Base-by-base conservation (phyloP, 331 rosid species). In the Ulmus americana region DNA sequence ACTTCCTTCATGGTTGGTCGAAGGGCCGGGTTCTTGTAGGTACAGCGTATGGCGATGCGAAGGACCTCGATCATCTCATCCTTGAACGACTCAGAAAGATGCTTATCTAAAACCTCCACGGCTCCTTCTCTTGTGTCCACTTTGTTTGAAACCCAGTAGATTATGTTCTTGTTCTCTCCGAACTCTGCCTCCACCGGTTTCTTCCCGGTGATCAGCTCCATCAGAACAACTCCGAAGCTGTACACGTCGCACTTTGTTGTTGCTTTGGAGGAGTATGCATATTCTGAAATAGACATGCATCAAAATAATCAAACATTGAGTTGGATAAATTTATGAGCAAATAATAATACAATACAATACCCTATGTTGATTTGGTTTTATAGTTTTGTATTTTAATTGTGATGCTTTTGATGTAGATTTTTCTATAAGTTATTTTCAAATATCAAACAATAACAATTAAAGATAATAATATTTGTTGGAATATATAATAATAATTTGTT, bases 1-100 rank as follows among this genome's bases (percentile, higher is more conserved):
- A 86, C 96, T 70, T 94, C 96, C 66, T 87, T 94, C 97, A 94
- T 94, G 77, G 91, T 84, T 48, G 99, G 99, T 35, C 99, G 79
- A 65, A 71, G 84, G 35, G 91, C 64, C 45, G 97, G 96, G 61
- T 81, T 73, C 79, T 94, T 90, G 79, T 81, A 90, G 62, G 97
- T 90, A 69, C 97, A 90, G 0, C 95, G 81, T 42, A 94, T 83
- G 6, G 99, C 99, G 49, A 94, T 73, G 15, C 90, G 67, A 5
- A 94, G 81, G 42, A 82, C 90, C 46, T 81, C 76, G 65, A 90
- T 77, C 82, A 94, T 90, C 49, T 87, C 91, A 43, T 85, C 95
- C 55, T 70, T 65, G 77, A 72, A 84, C 40, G 83, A 76, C 14
- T 66, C 76, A 1, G 81, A 78, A 38, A 84, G 39, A 45, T 79